Evolutionary conservation across 352 stramenopile genomes (phyloP), one percentile per base, ranked within the genome.

Genomic region (Phytophthora palmivora): DNA sequence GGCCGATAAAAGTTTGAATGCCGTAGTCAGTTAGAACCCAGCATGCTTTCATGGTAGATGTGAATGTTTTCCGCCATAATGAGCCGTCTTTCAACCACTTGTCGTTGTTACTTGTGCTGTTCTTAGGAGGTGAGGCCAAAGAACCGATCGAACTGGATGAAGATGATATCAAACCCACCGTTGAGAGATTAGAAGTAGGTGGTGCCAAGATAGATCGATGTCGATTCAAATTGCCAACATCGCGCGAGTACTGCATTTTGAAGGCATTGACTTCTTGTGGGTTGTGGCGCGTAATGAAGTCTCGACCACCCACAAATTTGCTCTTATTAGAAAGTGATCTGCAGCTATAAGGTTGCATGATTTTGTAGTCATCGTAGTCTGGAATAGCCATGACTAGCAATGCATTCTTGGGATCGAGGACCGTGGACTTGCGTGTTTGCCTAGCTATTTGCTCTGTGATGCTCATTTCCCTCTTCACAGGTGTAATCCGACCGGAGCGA

Each of bases 341-440:
- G 22, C 82, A 92, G 62, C 82, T 92, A 55, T 92, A 92, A 3
- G 82, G 82, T 51, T 89, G 78, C 63, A 92, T 60, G 38, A 86
- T 77, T 53, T 87, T 89, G 71, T 88, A 92, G 57, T 89, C 80
- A 53, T 90, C 82, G 56, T 90, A 90, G 58, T 92, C 82, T 0
- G 82, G 80, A 22, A 92, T 92, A 18, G 82, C 82, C 53, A 92
- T 76, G 38, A 89, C 72, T 58, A 86, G 55, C 24, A 92, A 52
- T 16, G 82, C 80, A 43, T 90, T 90, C 63, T 89, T 90, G 33
- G 79, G 74, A 54, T 89, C 69, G 4, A 92, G 75, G 21, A 92
- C 83, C 0, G 78, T 87, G 15, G 79, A 89, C 50, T 92, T 90
- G 47, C 78, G 70, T 1, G 79, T 81, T 43, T 87, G 77, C 18